Base-by-base conservation (phyloP, 192 early-diverging fungal species). In the Coemansia sp. region DNA sequence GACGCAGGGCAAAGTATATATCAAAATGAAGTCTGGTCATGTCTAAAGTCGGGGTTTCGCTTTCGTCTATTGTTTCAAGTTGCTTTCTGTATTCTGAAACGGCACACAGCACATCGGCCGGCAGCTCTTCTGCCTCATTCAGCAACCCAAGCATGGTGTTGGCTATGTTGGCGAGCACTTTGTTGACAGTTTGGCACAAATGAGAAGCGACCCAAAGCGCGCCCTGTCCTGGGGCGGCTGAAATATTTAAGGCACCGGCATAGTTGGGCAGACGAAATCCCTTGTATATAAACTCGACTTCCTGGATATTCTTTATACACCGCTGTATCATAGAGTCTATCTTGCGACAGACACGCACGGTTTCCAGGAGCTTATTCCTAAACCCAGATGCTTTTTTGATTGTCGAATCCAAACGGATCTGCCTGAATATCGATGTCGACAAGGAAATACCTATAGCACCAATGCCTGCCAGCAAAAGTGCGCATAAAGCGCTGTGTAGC, bases 1-100 rank as follows among this genome's bases (percentile, higher is more conserved):
- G 61, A 3, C 78, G 78, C 17, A 68, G 18, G 5, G 69, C 48
- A 72, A 80, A 80, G 29, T 65, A 67, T 42, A 56, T 11, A 2
- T 51, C 42, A 29, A 75, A 75, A 16, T 55, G 56, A 1, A 17
- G 32, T 14, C 63, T 58, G 2, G 42, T 14, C 42, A 11, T 45
- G n/a, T 17, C 64, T 48, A 71, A 72, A 73, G 30, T 68, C 61
- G 54, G 52, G 7, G 2, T 48, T 36, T 34, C 69, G 71, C 17
- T 50, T 63, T 45, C 7, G 8, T 45, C 42, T 16, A 45, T 45
- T 7, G 7, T 14, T 2, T 5, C 42, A 11, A 45, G 8, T 14
- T 14, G 8, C 10, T 45, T 45, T 14, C 42, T 45, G 42, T 45
- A 45, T 45, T 45, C 51, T 14, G 51, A 54, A 54, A 54, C 51